These are phyloP conservation scores for Penicillium canariense DNA, from an alignment of 495 filamentous ascomycete genomes.

Conservation along the genomic window DNA sequence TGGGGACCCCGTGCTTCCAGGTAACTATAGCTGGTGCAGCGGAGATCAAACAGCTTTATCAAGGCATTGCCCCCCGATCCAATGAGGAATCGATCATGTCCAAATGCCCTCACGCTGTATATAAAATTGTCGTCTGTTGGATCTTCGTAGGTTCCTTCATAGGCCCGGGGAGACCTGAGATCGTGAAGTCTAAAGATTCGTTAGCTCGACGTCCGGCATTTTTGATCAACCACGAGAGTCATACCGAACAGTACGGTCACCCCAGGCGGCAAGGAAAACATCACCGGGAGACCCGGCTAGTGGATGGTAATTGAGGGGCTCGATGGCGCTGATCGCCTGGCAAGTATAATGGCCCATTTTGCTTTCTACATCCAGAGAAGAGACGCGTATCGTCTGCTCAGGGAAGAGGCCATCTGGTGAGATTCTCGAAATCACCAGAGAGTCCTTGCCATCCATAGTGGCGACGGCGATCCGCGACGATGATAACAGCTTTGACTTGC, in stretches of 20 bases:
- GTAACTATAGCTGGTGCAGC: conserved; percentile 48
- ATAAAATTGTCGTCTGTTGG: conserved; percentile 54
- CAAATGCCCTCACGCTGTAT: conserved; percentile 58
- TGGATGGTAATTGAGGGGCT: conserved; percentile 42
- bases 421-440: conserved; percentile 51
- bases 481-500: conserved; percentile 54
- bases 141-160: conserved; percentile 52
- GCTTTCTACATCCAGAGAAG: conserved; percentile 25
- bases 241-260: conserved; percentile 55
- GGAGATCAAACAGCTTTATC: conserved; percentile 65
- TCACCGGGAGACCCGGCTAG: conserved; percentile 38
- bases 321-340: conserved; percentile 49
- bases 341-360: conserved; percentile 21
- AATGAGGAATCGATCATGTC: conserved; percentile 54
- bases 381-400: conserved; percentile 33
- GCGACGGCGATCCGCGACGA: conserved; percentile 49
- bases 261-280: conserved; percentile 61
- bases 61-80: conserved; percentile 56
- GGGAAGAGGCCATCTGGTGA: conserved; percentile 36
- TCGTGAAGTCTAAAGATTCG: conserved; percentile 60
- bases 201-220: background rate
- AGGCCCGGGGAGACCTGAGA: conserved; percentile 51
- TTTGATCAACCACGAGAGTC: conserved; percentile 1
- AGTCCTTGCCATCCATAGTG: conserved; percentile 41
- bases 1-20: conserved; percentile 24